Conservation (phyloP, 768 basidiomycete species). For the Tylopilus sp. region DNA sequence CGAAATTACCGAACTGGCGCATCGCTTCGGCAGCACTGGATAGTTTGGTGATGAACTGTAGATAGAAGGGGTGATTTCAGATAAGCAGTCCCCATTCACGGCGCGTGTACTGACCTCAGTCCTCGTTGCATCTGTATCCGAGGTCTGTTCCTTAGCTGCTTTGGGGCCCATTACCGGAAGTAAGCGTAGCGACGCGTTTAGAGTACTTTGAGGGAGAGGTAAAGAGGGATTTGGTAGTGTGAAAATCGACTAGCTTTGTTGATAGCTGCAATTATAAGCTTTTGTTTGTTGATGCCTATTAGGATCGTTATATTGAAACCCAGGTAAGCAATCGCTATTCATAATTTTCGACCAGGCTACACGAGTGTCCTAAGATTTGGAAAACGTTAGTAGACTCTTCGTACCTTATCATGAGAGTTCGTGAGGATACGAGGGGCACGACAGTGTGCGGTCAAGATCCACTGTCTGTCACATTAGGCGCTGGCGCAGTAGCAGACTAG, state of each 20-base stretch:
- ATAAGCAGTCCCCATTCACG: slow-evolving; percentile 10
- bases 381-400: too few species aligned
- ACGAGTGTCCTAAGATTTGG: slow-evolving; percentile 7
- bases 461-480: background rate
- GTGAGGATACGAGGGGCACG: background rate
- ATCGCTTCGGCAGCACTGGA: slow-evolving; percentile 56
- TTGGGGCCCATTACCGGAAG: slow-evolving; percentile 25
- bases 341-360: slow-evolving; percentile 13
- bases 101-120: slow-evolving; percentile 28
- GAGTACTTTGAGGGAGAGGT: slow-evolving; percentile 22
- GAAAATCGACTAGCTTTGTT: slow-evolving; percentile 39
- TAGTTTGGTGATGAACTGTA: slow-evolving; percentile 55
- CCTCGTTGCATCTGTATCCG: slow-evolving; percentile 27
- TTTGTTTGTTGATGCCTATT: slow-evolving; percentile 39
- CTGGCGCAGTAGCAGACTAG: background rate
- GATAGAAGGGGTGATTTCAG: slow-evolving; percentile 21
- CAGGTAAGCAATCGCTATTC: slow-evolving; percentile 30
- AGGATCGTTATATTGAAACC: slow-evolving; percentile 36
- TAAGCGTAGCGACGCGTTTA: slow-evolving; percentile 26
- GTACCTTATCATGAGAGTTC: slow-evolving; percentile 7
- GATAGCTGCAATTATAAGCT: slow-evolving; percentile 38
- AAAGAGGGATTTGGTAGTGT: slow-evolving; percentile 39
- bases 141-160: slow-evolving; percentile 20
- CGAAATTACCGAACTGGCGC: slow-evolving; percentile 57
- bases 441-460: background rate